Conservation (phyloP, 441 rosid species). For the Eutrema salsugineum region DNA sequence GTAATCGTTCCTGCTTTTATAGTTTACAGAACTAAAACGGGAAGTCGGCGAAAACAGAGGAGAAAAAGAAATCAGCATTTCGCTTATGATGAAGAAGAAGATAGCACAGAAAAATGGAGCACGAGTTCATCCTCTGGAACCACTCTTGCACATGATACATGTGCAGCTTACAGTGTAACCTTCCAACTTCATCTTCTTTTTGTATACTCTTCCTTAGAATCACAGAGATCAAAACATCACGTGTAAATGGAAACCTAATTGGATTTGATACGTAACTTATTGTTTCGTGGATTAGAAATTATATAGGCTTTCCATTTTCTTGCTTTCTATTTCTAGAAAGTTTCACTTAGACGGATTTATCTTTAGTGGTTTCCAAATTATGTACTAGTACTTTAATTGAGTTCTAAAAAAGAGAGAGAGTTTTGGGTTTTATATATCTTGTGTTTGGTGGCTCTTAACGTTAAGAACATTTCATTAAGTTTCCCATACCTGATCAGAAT, state of each 20-base stretch:
- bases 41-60: neutral
- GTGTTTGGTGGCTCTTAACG: too few relatives aligned
- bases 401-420: too few relatives aligned
- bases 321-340: too few relatives aligned
- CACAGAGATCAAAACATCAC: neutral
- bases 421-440: too few relatives aligned
- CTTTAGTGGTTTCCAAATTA: too few relatives aligned
- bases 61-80: neutral
- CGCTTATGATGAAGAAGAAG: neutral
- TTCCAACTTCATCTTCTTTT: neutral
- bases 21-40: neutral
- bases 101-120: neutral
- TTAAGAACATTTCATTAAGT: too few relatives aligned
- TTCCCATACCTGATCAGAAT: too few relatives aligned
- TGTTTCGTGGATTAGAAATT: neutral
- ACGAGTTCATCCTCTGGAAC: neutral
- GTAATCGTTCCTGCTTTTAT: neutral
- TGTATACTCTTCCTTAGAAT: neutral
- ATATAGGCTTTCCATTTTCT: neutral
- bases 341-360: too few relatives aligned
- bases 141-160: neutral
- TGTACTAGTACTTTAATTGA: too few relatives aligned
- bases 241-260: neutral
- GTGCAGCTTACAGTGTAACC: neutral
- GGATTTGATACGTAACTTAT: neutral